phyloP scores from a whole-genome alignment of 345 rosid genomes.

The Pistacia atlantica region DNA sequence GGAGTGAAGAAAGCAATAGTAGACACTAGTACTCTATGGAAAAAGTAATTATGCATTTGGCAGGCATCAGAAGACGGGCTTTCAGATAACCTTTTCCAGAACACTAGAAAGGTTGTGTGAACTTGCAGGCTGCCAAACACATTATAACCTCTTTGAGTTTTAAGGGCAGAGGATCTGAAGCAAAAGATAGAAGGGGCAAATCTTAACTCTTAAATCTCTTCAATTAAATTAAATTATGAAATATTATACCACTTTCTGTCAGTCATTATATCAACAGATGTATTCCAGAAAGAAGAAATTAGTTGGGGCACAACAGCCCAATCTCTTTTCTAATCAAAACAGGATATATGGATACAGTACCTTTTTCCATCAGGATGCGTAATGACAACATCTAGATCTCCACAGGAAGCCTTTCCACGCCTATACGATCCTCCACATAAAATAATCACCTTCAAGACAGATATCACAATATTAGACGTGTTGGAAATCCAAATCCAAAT shows the following conservation, averaged over 20 bases:
- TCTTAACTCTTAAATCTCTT: neutral
- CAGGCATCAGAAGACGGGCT: neutral
- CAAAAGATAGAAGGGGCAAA: neutral
- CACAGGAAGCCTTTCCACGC: conserved; percentile 94
- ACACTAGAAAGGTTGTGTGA: neutral
- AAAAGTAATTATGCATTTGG: neutral
- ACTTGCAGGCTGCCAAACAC: neutral
- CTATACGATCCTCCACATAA: conserved; percentile 96
- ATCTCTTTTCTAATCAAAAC: neutral
- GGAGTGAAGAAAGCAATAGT: neutral
- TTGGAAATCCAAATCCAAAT: neutral
- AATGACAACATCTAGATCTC: conserved; percentile 82
- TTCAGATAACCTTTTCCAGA: neutral
- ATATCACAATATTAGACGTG: conserved; percentile 5
- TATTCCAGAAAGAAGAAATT: too few relatives aligned
- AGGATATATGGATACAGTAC: conserved; percentile 28
- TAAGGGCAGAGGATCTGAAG: neutral
- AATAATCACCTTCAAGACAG: conserved; percentile 57
- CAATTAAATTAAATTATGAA: neutral
- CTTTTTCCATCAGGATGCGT: conserved; percentile 93
- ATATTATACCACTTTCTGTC: too few relatives aligned
- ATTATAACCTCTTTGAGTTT: neutral
- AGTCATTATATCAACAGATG: too few relatives aligned
- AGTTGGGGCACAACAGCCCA: conserved; percentile 3
- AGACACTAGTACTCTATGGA: neutral